A percentile compares a stretch with the other conserved stretches of the same genome.
These are phyloP conservation scores for Pseudogymnoascus sp. DNA, from an alignment of 2,329 filamentous ascomycete species.

Conservation along the genomic window DNA sequence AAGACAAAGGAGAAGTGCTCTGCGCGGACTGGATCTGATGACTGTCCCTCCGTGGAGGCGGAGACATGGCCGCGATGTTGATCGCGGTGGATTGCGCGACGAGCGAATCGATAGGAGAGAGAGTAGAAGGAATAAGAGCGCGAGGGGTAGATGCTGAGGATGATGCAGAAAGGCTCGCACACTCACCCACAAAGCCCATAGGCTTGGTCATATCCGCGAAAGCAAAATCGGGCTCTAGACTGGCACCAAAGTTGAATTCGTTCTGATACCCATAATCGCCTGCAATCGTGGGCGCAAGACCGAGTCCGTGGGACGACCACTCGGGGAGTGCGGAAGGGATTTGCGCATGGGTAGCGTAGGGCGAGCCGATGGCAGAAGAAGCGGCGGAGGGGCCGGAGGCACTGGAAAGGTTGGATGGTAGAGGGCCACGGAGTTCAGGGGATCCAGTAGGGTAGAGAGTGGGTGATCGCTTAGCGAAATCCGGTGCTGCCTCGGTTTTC, in stretches of 20 bases:
- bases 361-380: slow-evolving; percentile 28
- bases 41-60: slow-evolving; percentile 13
- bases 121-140: not conserved
- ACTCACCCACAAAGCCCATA: slow-evolving; percentile 39
- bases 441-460: slow-evolving; percentile 16
- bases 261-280: slow-evolving; percentile 23
- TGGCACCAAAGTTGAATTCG: slow-evolving; percentile 26
- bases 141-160: not conserved
- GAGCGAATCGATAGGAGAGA: not conserved
- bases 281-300: slow-evolving; percentile 26
- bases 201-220: slow-evolving; percentile 35
- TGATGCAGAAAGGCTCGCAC: slow-evolving; percentile 30
- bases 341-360: slow-evolving; percentile 25
- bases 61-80: slow-evolving; percentile 14
- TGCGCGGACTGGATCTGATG: slow-evolving; percentile 24
- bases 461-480: not conserved
- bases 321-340: slow-evolving; percentile 22
- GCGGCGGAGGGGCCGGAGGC: slow-evolving; percentile 27
- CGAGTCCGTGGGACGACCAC: slow-evolving; percentile 23
- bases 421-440: slow-evolving; percentile 22
- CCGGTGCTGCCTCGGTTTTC: not conserved
- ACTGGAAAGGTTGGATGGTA: slow-evolving; percentile 27
- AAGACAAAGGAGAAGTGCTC: slow-evolving; percentile 26
- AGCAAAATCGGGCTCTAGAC: slow-evolving; percentile 29
- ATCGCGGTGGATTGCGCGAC: not conserved